phyloP scores from a whole-genome alignment of 306 rosid genomes.

The Dryas octopetala region DNA sequence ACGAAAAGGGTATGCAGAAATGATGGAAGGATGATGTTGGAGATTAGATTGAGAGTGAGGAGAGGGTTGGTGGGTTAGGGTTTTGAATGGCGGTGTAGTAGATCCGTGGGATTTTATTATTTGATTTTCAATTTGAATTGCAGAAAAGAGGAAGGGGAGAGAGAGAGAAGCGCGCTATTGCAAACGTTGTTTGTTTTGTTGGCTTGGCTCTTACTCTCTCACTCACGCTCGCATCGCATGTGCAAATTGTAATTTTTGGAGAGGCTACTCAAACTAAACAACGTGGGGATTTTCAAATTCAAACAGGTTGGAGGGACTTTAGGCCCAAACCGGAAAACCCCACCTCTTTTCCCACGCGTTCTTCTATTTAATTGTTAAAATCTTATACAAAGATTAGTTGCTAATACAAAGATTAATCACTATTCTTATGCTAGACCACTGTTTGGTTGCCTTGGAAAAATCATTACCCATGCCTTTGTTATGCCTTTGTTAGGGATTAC shows the following conservation, averaged over 20 bases:
- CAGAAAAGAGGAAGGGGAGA: background rate
- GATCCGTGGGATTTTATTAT: conserved; percentile 14
- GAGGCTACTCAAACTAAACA: background rate
- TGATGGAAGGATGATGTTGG: background rate
- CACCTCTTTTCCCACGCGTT: background rate
- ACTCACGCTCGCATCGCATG: no score
- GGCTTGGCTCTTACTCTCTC: background rate
- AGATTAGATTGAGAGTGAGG: background rate
- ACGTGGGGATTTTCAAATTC: conserved; percentile 39
- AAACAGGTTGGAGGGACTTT: conserved; percentile 25
- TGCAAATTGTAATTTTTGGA: no score
- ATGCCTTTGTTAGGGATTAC: no score
- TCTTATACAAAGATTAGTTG: no score
- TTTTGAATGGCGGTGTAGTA: background rate
- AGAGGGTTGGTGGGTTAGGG: conserved; percentile 28
- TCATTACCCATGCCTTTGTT: no score
- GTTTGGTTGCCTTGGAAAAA: background rate
- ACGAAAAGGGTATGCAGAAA: background rate
- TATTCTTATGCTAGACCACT: no score
- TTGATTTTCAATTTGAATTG: conserved; percentile 32
- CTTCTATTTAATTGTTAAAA: no score
- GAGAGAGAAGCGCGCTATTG: conserved; percentile 33
- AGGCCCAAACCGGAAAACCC: background rate
- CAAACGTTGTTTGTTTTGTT: conserved; percentile 9
- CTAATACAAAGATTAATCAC: no score